Conservation (phyloP, 2,329 filamentous ascomycete genomes). For the Ophiosphaerella narmari region DNA sequence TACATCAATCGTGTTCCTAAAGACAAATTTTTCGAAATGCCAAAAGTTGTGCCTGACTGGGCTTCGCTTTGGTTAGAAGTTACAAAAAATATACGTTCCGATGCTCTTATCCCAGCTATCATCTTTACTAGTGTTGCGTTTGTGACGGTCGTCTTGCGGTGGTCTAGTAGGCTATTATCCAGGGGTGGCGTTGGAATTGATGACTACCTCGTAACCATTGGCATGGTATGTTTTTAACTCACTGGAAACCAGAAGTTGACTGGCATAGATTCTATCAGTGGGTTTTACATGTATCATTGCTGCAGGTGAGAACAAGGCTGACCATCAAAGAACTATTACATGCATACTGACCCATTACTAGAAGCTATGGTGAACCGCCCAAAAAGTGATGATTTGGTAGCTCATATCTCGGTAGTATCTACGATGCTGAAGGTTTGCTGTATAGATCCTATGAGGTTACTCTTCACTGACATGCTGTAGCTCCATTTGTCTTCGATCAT, state of each 20-base stretch:
- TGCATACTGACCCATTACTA: conserved; percentile 2
- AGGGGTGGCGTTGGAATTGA: conserved; percentile 21
- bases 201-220: conserved; percentile 33
- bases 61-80: conserved; percentile 25
- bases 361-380: conserved; percentile 12
- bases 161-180: conserved; percentile 30
- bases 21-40: conserved; percentile 9
- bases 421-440: conserved; percentile 25
- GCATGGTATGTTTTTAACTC: conserved; percentile 26
- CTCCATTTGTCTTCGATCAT: conserved; percentile 37
- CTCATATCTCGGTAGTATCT: conserved; percentile 4
- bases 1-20: background rate
- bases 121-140: conserved; percentile 31
- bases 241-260: background rate
- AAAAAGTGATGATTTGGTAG: background rate
- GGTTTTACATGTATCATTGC: conserved; percentile 31
- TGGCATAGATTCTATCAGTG: conserved; percentile 30
- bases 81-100: conserved; percentile 25
- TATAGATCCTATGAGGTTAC: background rate
- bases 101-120: conserved; percentile 31
- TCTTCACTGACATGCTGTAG: conserved; percentile 10
- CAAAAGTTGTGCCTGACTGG: conserved; percentile 27
- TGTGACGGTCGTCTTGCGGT: conserved; percentile 28
- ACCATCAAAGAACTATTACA: background rate
- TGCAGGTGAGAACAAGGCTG: conserved; percentile 15